Percentiles rank a stretch among this genome's conserved stretches.
phyloP scores from a whole-genome alignment of 2,329 filamentous ascomycete species.

The Fusarium beomiforme region DNA sequence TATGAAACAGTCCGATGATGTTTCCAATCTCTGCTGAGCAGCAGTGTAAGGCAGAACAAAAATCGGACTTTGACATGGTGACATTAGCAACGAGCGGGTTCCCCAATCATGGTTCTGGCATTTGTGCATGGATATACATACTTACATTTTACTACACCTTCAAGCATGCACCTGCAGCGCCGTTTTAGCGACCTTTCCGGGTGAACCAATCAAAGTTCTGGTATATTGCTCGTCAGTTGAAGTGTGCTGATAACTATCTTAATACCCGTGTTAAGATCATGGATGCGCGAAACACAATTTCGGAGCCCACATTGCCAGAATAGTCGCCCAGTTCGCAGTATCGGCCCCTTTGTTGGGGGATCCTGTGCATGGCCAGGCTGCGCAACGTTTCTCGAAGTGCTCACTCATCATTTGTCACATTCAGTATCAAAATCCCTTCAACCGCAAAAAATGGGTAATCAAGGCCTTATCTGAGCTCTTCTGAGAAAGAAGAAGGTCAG shows the following conservation, averaged over 20 bases:
- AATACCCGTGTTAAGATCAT: slow-evolving; percentile 40
- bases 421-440: slow-evolving; percentile 31
- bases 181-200: slow-evolving; percentile 40
- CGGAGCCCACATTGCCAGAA: slow-evolving; percentile 39
- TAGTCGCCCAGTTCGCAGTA: slow-evolving; percentile 32
- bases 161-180: slow-evolving; percentile 42
- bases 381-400: slow-evolving; percentile 29
- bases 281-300: slow-evolving; percentile 45
- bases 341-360: slow-evolving; percentile 37
- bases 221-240: slow-evolving; percentile 8
- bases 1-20: slow-evolving; percentile 24
- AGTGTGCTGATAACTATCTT: slow-evolving; percentile 42
- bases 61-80: slow-evolving; percentile 20
- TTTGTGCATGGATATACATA: slow-evolving; percentile 32
- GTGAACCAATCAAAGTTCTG: slow-evolving; percentile 31
- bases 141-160: slow-evolving; percentile 31
- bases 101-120: slow-evolving; percentile 29
- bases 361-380: slow-evolving; percentile 10
- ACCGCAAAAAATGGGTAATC: slow-evolving; percentile 12
- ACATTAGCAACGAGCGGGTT: slow-evolving; percentile 23
- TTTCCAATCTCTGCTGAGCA: neutral
- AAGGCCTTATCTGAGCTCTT: neutral
- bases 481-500: slow-evolving; percentile 8
- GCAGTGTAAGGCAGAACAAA: neutral
- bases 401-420: slow-evolving; percentile 37